Base-by-base conservation (phyloP, 1,139 yeast genomes). In the Trichomonascaceae sp. region DNA sequence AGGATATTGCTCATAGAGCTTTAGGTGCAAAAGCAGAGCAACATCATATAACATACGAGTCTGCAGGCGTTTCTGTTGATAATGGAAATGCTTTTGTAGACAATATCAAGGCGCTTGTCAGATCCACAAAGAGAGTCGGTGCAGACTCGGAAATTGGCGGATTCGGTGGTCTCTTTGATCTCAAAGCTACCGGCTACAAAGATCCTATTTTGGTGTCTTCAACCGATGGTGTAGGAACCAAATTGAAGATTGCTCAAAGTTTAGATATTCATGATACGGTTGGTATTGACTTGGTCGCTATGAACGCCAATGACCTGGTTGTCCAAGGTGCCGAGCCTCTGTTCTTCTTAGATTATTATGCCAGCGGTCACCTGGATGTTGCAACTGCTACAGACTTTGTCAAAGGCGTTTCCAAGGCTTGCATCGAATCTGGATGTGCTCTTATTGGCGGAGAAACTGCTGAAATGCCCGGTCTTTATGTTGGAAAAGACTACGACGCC, bases 391-490 rank as follows among this genome's bases (percentile, higher is more conserved):
- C 95, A 43, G 85, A 83, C 61, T 95, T 95, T 65, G 98, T 95
- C 51, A 77, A 83, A 58, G 99, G 99, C 70, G 98, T 95, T 59
- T 97, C 97, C 49, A 87, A 87, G 61, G 99, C 99, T 53, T 95
- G 99, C 78, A 84, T 85, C 60, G 82, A 83, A 64, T 89, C 99
- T 43, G 96, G 96, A 13, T 93, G 99, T 79, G 99, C 99, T 8
- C 79, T 95, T 58, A 97, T 95, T 58, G 99, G 99, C 55, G 99
- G 99, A 62, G 99, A 95, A 73, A 95, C 99, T 50, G 88, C 96
- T 55, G 99, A 95, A 77, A 95, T 95, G 99, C 99, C 99, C 45
- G 99, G 99, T 61, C 89, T 95, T 86, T 95, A 95, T 68, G 87
- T 84, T 56, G 90, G 84, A 56, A 95, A 95, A 47, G 99, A 95